Conservation (phyloP, 2,329 filamentous ascomycete species). For the Alternaria sp. region DNA sequence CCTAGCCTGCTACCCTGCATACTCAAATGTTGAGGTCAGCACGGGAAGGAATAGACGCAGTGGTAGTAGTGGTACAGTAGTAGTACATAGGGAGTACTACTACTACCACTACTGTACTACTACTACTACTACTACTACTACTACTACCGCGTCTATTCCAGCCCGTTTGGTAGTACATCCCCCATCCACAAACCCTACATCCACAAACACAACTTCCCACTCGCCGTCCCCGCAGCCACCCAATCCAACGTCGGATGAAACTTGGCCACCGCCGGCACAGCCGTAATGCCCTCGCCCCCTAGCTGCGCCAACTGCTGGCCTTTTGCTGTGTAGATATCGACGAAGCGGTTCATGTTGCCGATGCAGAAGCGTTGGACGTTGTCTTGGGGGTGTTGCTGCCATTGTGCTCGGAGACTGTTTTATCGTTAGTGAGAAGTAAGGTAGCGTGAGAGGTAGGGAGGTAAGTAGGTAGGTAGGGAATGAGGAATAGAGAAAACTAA, state of each 20-base stretch:
- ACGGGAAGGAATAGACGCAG: background rate
- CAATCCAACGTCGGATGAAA: constrained; percentile 89
- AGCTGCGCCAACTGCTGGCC: constrained; percentile 89
- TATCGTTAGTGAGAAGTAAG: too few relatives aligned
- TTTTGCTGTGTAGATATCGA: constrained; percentile 83
- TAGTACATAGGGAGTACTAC: too few relatives aligned
- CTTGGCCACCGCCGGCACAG: constrained; percentile 89
- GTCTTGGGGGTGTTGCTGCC: constrained; percentile 81
- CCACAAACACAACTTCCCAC: constrained; percentile 92
- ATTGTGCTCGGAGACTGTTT: constrained; percentile 80
- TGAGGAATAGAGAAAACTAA: constrained; percentile 35
- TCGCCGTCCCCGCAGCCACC: constrained; percentile 90
- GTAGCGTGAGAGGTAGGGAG: too few relatives aligned
- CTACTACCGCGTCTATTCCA: too few relatives aligned
- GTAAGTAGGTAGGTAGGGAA: too few relatives aligned
- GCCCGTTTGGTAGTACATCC: too few relatives aligned
- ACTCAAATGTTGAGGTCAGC: background rate
- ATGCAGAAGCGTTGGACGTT: constrained; percentile 88
- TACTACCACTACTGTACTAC: too few relatives aligned
- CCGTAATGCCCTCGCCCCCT: constrained; percentile 87
- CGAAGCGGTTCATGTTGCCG: constrained; percentile 97
- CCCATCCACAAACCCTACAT: constrained; percentile 57
- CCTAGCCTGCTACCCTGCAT: background rate
- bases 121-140: too few relatives aligned
- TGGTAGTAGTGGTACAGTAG: too few relatives aligned